Evolutionary conservation across 495 filamentous ascomycete species (phyloP).

Genomic region (Elaphomyces granulatus): DNA sequence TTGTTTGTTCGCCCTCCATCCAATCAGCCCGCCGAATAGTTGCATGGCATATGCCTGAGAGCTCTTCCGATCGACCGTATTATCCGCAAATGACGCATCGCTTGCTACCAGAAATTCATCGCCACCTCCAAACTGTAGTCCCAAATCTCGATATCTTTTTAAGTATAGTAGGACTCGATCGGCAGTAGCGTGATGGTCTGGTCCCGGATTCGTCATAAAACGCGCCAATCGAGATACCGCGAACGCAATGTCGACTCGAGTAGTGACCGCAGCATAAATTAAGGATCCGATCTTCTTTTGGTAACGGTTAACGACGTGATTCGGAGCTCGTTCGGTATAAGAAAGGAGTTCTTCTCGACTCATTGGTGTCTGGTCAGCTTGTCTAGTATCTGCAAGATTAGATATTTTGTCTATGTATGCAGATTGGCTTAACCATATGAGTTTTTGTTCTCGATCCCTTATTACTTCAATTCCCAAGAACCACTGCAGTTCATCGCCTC

Average conservation of each 20-base stretch:
- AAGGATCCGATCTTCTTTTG: conserved; percentile 15
- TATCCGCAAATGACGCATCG: not conserved
- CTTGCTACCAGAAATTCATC: too few species aligned
- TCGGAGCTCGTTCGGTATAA: not conserved
- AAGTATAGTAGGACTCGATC: conserved; percentile 4
- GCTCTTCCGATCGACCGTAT: not conserved
- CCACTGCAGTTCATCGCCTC: not conserved
- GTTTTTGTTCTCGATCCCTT: not conserved
- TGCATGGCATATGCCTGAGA: not conserved
- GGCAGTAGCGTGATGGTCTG: conserved; percentile 5
- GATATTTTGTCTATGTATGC: not conserved
- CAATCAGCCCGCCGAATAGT: too few species aligned
- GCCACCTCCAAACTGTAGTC: not conserved
- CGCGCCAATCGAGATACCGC: conserved; percentile 7
- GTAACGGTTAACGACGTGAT: conserved; percentile 7
- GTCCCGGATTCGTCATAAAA: conserved; percentile 12
- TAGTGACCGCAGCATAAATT: conserved; percentile 12
- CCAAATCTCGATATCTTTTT: not conserved
- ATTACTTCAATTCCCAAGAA: not conserved
- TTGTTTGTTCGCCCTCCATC: too few species aligned
- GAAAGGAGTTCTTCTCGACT: conserved; percentile 2
- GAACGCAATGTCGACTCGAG: conserved; percentile 10
- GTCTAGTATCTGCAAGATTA: conserved; percentile 6
- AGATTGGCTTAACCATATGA: not conserved
- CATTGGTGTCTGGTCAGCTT: conserved; percentile 2